A percentile compares a stretch with the other conserved stretches of the same genome.
These are phyloP conservation scores for Blastomyces gilchristii DNA, from an alignment of 2,329 filamentous ascomycete genomes.

Conservation along the genomic window DNA sequence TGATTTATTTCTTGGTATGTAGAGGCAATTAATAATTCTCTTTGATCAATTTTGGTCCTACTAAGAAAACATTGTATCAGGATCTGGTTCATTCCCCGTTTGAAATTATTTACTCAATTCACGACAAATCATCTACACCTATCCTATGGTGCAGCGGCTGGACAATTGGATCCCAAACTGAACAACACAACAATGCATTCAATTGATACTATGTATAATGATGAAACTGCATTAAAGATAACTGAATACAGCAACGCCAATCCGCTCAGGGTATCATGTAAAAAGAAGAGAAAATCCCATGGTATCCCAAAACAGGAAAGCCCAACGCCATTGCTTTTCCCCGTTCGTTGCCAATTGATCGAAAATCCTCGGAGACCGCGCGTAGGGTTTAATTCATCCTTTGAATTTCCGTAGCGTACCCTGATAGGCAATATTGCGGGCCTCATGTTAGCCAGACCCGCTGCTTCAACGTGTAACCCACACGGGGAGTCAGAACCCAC, in stretches of 20 bases:
- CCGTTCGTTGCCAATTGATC: not conserved
- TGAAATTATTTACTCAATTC: not conserved
- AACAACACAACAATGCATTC: not conserved
- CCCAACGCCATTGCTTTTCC: not conserved
- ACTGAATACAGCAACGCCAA: not conserved
- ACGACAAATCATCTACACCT: not conserved
- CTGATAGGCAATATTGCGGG: constrained; percentile 30
- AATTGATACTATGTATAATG: not conserved
- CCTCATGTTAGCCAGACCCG: not conserved
- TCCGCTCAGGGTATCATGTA: not conserved
- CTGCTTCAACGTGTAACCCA: not conserved
- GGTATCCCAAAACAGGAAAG: not conserved
- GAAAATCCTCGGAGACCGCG: not conserved
- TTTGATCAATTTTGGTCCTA: not conserved
- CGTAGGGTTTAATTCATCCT: constrained; percentile 3
- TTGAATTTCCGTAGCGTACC: constrained; percentile 44
- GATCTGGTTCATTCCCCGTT: not conserved
- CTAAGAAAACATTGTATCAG: not conserved
- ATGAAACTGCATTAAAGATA: not conserved
- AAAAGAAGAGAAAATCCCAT: not conserved
- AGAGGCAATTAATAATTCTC: not conserved
- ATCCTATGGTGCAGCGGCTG: not conserved
- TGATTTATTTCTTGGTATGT: not conserved
- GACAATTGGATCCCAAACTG: not conserved
- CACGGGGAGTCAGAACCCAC: constrained; percentile 37